These are phyloP conservation scores for Puccinia horiana DNA, from an alignment of 1,284 basidiomycete genomes.

Conservation along the genomic window DNA sequence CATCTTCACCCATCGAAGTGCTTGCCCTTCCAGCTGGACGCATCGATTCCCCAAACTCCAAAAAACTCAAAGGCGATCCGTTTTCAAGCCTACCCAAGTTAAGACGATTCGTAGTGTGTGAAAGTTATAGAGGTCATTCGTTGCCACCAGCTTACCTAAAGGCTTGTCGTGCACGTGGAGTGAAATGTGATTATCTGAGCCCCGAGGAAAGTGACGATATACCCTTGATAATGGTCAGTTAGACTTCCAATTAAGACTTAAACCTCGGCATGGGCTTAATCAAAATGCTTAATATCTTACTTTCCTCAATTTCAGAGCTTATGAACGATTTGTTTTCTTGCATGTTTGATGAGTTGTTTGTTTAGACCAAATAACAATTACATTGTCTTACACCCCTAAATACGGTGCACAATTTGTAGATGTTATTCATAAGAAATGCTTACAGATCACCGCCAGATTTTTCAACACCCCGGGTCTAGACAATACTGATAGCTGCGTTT, in stretches of 20 bases:
- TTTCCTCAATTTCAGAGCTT: background rate
- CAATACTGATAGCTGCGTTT: no score
- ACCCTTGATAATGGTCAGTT: slow-evolving; percentile 36
- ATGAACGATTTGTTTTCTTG: no score
- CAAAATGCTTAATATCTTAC: background rate
- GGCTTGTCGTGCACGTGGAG: slow-evolving; percentile 13
- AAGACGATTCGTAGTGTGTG: slow-evolving; percentile 13
- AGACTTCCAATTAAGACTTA: background rate
- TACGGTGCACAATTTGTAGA: no score
- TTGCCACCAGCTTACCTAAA: slow-evolving; percentile 1
- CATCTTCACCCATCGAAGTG: slow-evolving; percentile 3
- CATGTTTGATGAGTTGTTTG: no score
- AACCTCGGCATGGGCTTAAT: background rate
- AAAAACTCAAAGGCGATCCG: slow-evolving; percentile 1
- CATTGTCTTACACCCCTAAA: no score
- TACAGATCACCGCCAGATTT: no score
- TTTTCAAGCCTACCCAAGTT: slow-evolving; percentile 22
- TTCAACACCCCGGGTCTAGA: no score
- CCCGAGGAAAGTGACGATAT: background rate
- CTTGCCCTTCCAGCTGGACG: slow-evolving; percentile 12
- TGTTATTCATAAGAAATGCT: no score
- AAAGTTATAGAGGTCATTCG: background rate
- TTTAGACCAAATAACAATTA: no score
- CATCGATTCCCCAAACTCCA: background rate
- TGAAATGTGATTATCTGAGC: slow-evolving; percentile 18